Evolutionary conservation across 352 stramenopile genomes (phyloP).

Genomic region (Phytopythium oedochilum): DNA sequence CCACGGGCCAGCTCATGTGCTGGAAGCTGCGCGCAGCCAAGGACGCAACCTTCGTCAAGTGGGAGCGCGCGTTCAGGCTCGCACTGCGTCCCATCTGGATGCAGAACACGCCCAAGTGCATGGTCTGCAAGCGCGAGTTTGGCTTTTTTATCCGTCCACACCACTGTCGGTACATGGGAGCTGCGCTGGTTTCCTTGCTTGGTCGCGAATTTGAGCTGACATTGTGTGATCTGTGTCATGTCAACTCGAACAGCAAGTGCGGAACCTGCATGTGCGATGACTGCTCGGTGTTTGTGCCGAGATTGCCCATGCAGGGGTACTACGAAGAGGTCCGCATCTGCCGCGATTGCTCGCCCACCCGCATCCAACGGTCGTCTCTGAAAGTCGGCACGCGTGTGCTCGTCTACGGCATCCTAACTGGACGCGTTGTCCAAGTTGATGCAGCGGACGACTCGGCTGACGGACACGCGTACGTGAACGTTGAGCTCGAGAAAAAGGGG

Average conservation of each 20-base stretch:
- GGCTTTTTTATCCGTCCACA: slow-evolving; percentile 73
- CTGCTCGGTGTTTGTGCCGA: slow-evolving; percentile 71
- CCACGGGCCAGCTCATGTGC: slow-evolving; percentile 67
- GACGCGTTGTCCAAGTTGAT: slow-evolving; percentile 57
- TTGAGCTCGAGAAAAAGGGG: slow-evolving; percentile 45
- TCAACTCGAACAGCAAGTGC: slow-evolving; percentile 41
- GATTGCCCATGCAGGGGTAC: slow-evolving; percentile 78
- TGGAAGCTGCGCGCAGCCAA: slow-evolving; percentile 76
- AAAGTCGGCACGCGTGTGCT: slow-evolving; percentile 70
- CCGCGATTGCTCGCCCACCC: slow-evolving; percentile 69
- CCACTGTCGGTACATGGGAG: slow-evolving; percentile 52
- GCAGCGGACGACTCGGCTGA: slow-evolving; percentile 54
- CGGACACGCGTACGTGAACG: slow-evolving; percentile 52
- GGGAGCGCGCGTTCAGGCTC: slow-evolving; percentile 75
- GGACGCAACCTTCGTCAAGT: slow-evolving; percentile 71
- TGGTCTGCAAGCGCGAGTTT: slow-evolving; percentile 75
- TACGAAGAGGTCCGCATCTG: slow-evolving; percentile 83
- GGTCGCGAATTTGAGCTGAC: neutral
- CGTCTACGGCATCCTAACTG: slow-evolving; percentile 66
- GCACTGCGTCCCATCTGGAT: slow-evolving; percentile 76
- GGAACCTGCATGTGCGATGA: slow-evolving; percentile 84
- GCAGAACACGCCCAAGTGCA: slow-evolving; percentile 66
- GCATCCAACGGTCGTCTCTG: slow-evolving; percentile 61
- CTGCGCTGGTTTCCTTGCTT: neutral
- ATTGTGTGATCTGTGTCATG: neutral